Conservation (phyloP, 129 eudicot genomes). For the Dittrichia graveolens region DNA sequence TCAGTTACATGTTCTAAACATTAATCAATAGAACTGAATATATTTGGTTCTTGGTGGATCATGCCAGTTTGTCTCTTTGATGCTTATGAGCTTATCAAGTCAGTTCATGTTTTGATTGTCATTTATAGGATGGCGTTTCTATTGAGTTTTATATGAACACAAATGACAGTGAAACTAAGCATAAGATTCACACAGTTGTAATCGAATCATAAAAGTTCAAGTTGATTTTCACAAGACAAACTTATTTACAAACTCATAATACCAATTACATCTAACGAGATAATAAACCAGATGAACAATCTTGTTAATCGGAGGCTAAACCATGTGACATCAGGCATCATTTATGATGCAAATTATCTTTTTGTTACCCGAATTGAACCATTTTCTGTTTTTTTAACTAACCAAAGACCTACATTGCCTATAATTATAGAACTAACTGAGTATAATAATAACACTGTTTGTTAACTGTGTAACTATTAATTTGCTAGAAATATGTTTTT, state of each 20-base stretch:
- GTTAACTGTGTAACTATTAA: neutral
- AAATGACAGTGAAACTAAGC: too few species aligned
- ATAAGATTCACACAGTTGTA: too few species aligned
- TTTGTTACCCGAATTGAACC: neutral
- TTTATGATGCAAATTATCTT: neutral
- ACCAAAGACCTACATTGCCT: conserved; percentile 16
- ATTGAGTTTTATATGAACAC: neutral
- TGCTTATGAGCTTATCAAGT: neutral
- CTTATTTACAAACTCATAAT: too few species aligned
- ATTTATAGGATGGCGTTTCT: conserved; percentile 11
- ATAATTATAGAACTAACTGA: neutral
- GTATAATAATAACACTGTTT: neutral
- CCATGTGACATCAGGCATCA: neutral
- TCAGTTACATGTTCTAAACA: too few species aligned
- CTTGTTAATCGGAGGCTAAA: neutral
- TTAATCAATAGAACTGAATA: neutral
- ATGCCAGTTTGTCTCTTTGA: neutral
- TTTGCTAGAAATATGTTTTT: neutral
- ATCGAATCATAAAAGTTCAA: too few species aligned
- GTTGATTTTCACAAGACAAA: too few species aligned
- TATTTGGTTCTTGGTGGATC: conserved; percentile 15
- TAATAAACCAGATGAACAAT: neutral
- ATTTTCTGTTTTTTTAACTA: neutral
- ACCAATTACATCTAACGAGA: too few species aligned
- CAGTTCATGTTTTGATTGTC: neutral